Evolutionary conservation across 2,329 filamentous ascomycete genomes (phyloP).

Genomic region (Xylaria sp.): DNA sequence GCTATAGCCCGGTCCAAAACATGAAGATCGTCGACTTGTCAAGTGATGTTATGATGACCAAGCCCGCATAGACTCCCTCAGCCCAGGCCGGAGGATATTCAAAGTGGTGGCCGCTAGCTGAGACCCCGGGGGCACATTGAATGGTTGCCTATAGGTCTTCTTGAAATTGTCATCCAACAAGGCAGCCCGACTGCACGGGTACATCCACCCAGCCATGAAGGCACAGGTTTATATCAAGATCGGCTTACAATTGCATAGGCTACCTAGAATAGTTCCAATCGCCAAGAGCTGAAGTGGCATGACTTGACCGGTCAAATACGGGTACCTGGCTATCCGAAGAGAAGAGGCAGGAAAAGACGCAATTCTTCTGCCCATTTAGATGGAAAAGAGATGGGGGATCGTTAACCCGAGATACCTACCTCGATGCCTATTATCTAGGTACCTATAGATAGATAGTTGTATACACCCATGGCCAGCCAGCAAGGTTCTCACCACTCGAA

Average conservation of each 20-base stretch:
- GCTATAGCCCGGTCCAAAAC: neutral
- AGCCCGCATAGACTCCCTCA: neutral
- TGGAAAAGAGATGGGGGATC: slow-evolving; percentile 6
- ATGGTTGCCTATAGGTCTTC: slow-evolving; percentile 3
- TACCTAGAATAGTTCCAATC: neutral
- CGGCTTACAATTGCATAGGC: slow-evolving; percentile 1
- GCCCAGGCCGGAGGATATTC: neutral
- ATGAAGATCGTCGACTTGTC: slow-evolving; percentile 9
- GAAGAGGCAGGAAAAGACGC: slow-evolving; percentile 1
- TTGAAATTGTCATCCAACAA: slow-evolving; percentile 9
- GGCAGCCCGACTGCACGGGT: slow-evolving; percentile 14
- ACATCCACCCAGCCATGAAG: neutral
- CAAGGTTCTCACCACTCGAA: slow-evolving; percentile 15
- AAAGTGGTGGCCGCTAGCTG: neutral
- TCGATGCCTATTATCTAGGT: neutral
- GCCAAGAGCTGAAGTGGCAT: slow-evolving; percentile 4
- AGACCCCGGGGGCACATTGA: neutral
- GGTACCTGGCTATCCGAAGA: slow-evolving; percentile 1
- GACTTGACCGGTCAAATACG: slow-evolving; percentile 21
- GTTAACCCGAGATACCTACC: neutral
- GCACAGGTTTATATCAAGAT: slow-evolving; percentile 7
- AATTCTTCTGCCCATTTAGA: slow-evolving; percentile 6
- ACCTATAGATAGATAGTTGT: neutral
- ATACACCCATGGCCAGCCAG: slow-evolving; percentile 3
- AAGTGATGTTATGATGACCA: neutral